Conservation (phyloP, 2,329 filamentous ascomycete species). For the Colletotrichum sp. region DNA sequence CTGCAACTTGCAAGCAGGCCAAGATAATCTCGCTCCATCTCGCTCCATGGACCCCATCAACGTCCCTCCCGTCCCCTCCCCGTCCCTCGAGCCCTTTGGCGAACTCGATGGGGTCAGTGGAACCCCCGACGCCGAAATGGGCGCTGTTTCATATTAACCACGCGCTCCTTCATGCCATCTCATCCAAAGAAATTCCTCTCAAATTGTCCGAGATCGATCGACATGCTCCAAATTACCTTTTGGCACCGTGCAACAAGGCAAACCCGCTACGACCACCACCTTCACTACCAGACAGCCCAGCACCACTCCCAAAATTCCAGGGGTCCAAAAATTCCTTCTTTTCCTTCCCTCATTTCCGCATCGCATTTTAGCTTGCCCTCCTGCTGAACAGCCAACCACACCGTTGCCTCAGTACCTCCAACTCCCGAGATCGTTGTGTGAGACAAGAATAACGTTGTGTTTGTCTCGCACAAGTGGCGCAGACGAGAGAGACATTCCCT, state of each 20-base stretch:
- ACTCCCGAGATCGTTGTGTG: neutral
- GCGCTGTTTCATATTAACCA: constrained; percentile 18
- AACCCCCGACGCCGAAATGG: constrained; percentile 15
- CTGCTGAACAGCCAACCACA: neutral
- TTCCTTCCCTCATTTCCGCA: constrained; percentile 2
- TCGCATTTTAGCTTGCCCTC: neutral
- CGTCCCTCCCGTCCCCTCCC: neutral
- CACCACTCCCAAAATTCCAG: neutral
- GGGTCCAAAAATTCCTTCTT: neutral
- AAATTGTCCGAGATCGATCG: constrained; percentile 23
- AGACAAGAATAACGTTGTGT: neutral
- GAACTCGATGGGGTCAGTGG: neutral
- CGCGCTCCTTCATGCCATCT: constrained; percentile 14
- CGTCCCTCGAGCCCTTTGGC: neutral
- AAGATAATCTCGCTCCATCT: constrained; percentile 4
- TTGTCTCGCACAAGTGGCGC: constrained; percentile 1
- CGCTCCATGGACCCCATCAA: neutral
- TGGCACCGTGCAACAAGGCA: neutral
- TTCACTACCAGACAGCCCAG: neutral
- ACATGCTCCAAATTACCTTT: constrained; percentile 8
- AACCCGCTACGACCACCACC: neutral
- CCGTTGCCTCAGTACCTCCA: neutral
- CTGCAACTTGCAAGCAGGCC: neutral
- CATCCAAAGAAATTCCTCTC: neutral
- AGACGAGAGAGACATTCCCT: neutral